phyloP scores from a whole-genome alignment of 2,329 filamentous ascomycete species.

The Cladobotryum mycophilum region DNA sequence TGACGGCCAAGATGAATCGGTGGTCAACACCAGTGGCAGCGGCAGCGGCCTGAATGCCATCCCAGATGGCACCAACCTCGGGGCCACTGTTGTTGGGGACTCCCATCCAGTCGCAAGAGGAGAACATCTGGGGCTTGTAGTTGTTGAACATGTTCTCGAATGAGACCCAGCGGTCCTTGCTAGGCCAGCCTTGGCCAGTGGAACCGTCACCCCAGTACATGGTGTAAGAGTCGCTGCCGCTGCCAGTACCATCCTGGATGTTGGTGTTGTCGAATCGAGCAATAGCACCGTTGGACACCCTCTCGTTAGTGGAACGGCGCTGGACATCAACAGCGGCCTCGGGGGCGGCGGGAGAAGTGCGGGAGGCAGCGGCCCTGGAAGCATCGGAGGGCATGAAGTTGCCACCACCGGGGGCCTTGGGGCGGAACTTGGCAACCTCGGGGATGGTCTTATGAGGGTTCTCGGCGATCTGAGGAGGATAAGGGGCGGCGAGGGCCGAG shows the following conservation, averaged over 20 bases:
- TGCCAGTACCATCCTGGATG: constrained; percentile 12
- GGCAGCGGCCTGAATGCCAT: constrained; percentile 28
- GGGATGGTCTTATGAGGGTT: neutral
- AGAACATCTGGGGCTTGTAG: constrained; percentile 14
- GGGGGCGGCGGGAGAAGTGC: neutral
- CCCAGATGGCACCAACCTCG: constrained; percentile 11
- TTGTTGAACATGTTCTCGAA: constrained; percentile 19
- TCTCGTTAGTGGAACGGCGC: constrained; percentile 1
- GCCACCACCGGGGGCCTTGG: constrained; percentile 1
- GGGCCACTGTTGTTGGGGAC: constrained; percentile 11
- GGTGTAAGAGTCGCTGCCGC: constrained; percentile 22
- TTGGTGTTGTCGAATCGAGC: constrained; percentile 10
- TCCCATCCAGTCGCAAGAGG: constrained; percentile 8
- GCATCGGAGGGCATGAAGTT: constrained; percentile 7
- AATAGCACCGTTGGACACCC: neutral
- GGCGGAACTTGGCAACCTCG: constrained; percentile 4
- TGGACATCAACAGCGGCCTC: neutral
- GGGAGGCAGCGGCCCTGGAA: neutral
- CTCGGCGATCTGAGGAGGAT: constrained; percentile 1
- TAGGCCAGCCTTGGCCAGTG: constrained; percentile 8
- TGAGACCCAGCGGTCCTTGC: constrained; percentile 6
- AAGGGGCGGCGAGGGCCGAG: constrained; percentile 2
- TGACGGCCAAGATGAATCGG: constrained; percentile 36
- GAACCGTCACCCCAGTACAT: constrained; percentile 13
- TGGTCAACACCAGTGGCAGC: constrained; percentile 25